Base-by-base conservation (phyloP, 2,329 filamentous ascomycete genomes). In the Ascochyta lentis region DNA sequence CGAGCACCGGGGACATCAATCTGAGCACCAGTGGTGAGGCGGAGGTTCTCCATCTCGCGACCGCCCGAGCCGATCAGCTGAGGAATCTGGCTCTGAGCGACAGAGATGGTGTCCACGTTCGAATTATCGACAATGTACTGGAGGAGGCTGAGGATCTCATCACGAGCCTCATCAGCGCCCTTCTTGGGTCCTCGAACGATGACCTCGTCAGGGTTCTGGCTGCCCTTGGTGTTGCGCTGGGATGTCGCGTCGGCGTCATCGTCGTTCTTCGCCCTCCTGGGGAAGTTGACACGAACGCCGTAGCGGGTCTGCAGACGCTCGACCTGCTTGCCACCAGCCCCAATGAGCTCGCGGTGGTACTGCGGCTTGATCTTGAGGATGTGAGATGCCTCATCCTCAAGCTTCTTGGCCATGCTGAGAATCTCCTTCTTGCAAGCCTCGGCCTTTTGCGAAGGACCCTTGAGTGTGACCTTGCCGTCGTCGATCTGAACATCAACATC, bases 271-370 rank as follows among this genome's bases (percentile, higher is more conserved):
- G 75, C 78, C 44, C 83, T 80, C 72, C 92, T 91, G 37, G 95
- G 95, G 82, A 99, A 99, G 79, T 97, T 94, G 67, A 99, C 95
- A 60, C 93, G 88, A 38, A 99, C 95, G 72, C 90, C 89, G 82
- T 99, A 97, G 42, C 93, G 89, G 52, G 89, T 91, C 78, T 99
- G 93, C 23, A 99, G 85, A 64, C 91, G 89, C 79, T 95, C 95
- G 71, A 99, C 94, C 73, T 96, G 91, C 70, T 83, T 86, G 56
- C 95, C 95, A 68, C 91, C 89, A 19, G 91, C 85, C 44, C 95
- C 95, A 67, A 99, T 99, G 51, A 99, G 83, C 74, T 97, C 93
- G 57, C 92, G 86, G 78, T 99, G 95, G 77, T 90, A 98, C 78
- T 96, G 92, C 51, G 94, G 89, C 54, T 96, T 91, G 65, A 99